Percentiles rank a stretch among this genome's conserved stretches.
Conservation (phyloP, 139 green algal species). For the Yamagishiella unicocca region DNA sequence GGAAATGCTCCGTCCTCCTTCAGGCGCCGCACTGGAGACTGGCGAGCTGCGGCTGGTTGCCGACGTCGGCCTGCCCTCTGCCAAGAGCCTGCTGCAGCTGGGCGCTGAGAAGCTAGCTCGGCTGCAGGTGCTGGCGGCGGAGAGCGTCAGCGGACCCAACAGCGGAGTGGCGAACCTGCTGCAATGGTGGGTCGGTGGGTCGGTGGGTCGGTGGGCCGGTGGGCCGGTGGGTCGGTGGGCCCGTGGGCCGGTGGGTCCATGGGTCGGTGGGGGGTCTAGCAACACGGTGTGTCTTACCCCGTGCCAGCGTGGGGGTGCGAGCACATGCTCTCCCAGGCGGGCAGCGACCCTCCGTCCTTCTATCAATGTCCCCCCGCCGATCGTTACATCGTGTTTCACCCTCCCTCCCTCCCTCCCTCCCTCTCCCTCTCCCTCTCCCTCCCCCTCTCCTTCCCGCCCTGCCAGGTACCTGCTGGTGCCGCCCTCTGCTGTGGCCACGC, state of each 20-base stretch:
- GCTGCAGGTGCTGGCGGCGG: conserved; percentile 77
- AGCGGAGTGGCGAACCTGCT: conserved; percentile 35
- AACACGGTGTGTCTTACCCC: no score
- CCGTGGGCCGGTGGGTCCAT: background rate
- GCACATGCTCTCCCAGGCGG: no score
- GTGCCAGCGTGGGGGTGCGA: no score
- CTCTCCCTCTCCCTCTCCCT: background rate
- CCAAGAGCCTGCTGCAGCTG: conserved; percentile 92
- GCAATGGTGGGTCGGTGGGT: conserved; percentile 12
- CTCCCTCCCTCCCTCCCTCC: no score
- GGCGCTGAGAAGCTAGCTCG: conserved; percentile 85
- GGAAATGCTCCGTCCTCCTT: no score
- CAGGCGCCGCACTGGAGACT: conserved; percentile 10
- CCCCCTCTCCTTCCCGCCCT: background rate
- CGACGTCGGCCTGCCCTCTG: conserved; percentile 91
- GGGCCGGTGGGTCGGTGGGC: background rate
- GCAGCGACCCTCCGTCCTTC: no score
- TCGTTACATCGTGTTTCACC: no score
- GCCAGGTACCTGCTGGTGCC: conserved; percentile 40
- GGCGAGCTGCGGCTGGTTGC: conserved; percentile 69
- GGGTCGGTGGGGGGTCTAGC: no score
- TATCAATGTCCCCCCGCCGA: no score
- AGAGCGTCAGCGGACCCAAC: conserved; percentile 34
- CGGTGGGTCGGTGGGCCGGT: background rate
- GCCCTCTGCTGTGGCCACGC: background rate